Evolutionary conservation across 495 filamentous ascomycete species (phyloP), one percentile per base, ranked within the genome.

Genomic region (Neurospora hispaniola): DNA sequence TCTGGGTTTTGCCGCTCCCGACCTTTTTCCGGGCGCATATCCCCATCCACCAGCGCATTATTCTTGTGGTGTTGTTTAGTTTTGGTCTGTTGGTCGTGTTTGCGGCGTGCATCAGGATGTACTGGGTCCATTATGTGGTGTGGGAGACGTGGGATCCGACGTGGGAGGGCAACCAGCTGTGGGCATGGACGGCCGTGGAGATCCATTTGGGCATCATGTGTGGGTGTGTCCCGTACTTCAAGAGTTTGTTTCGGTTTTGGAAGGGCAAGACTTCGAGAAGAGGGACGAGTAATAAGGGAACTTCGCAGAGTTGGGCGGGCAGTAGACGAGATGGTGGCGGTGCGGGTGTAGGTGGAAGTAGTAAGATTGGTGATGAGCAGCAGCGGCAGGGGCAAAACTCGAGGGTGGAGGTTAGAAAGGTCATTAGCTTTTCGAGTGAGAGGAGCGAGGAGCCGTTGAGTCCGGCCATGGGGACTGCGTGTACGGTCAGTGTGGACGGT

Each of bases 1-100:
- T 85, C 12, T 83, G 85, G 76, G 72, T 79, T 2, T 71, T 86
- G n/a, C 84, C 84, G 16, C 73, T 86, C 9, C 79, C 79, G 14
- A 75, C 78, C 0, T 66, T 86, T 12, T 81, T 75, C 69, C 41
- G 41, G 1, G 74, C 83, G 41, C 76, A 77, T 7, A 69, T 84
- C 35, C 75, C 76, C 16, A 35, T 70, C 0, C 10, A 18, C 5
- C 75, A 80, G 71, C 76, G 79, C 16, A 16, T 79, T 38, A 73
- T 71, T 40, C 43, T 80, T 9, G 74, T 80, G 14, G 70, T 76
- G 1, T 70, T 80, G 44, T 79, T 80, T 73, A 71, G 71, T 69
- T 74, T 74, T 23, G 78, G 78, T 6, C 3, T 74, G 23, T 40
- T 78, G n/a, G 79, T 80, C 31, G 75, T 79, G 5, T 31, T 79